Conservation (phyloP, 805 yeast genomes). For the Alloascoidea hylecoeti region DNA sequence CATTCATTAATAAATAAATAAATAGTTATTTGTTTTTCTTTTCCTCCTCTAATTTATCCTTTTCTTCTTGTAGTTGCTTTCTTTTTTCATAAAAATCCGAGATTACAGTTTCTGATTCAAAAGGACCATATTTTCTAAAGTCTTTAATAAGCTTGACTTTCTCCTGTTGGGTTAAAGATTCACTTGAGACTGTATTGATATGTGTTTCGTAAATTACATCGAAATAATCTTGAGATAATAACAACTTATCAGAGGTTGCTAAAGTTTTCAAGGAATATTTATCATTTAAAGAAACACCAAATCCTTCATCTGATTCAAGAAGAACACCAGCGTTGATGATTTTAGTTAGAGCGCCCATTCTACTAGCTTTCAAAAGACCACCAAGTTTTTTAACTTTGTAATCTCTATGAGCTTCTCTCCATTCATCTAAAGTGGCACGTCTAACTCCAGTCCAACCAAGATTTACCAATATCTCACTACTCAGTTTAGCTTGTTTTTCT, state of each 20-base stretch:
- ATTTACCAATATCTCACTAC: slow-evolving; percentile 27
- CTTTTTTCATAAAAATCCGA: slow-evolving; percentile 23
- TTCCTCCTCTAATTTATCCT: no score
- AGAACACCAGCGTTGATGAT: slow-evolving; percentile 43
- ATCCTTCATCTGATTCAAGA: slow-evolving; percentile 78
- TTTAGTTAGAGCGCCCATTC: slow-evolving; percentile 49
- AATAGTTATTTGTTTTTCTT: no score
- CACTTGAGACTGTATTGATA: slow-evolving; percentile 31
- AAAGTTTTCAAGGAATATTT: slow-evolving; percentile 25
- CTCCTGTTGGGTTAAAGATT: slow-evolving; percentile 16
- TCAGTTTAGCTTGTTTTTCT: slow-evolving; percentile 29
- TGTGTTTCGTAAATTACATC: no score
- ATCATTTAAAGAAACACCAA: slow-evolving; percentile 36
- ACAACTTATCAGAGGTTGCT: slow-evolving; percentile 28
- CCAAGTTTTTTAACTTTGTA: slow-evolving; percentile 52
- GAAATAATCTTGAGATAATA: slow-evolving; percentile 40
- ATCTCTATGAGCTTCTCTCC: slow-evolving; percentile 55
- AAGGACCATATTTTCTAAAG: slow-evolving; percentile 55
- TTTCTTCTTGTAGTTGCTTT: no score
- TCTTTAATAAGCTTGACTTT: slow-evolving; percentile 32
- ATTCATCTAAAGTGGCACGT: slow-evolving; percentile 55
- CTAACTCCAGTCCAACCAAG: slow-evolving; percentile 96
- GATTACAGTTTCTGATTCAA: slow-evolving; percentile 29
- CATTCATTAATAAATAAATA: no score
- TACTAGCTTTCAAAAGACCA: slow-evolving; percentile 64